Evolutionary conservation across 2,329 filamentous ascomycete species (phyloP).

Genomic region (Fusarium sp.): DNA sequence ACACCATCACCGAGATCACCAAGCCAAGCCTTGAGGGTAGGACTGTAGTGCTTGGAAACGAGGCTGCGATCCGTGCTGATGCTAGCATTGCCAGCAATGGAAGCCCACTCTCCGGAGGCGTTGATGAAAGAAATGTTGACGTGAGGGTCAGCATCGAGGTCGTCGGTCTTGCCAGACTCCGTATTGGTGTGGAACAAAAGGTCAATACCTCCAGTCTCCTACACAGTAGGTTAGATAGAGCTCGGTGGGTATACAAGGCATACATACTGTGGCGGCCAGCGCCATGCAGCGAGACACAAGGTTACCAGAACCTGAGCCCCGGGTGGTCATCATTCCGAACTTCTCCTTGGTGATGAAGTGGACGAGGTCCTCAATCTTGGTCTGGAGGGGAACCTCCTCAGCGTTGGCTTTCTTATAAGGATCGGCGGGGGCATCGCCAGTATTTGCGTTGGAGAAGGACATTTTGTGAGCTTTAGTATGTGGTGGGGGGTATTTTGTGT

Average conservation of each 20-base stretch:
- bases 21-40: conserved; percentile 83
- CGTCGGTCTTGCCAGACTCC: conserved; percentile 87
- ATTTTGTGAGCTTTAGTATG: conserved; percentile 46
- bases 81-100: conserved; percentile 78
- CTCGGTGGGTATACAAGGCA: not conserved
- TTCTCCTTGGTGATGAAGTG: conserved; percentile 79
- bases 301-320: conserved; percentile 71
- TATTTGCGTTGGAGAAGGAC: conserved; percentile 66
- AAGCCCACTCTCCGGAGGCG: conserved; percentile 84
- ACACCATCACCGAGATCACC: conserved; percentile 86
- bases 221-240: conserved; percentile 7
- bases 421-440: conserved; percentile 74
- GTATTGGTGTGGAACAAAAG: conserved; percentile 94
- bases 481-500: conserved; percentile 1
- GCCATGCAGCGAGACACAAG: conserved; percentile 90
- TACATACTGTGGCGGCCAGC: conserved; percentile 77
- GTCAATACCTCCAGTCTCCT: conserved; percentile 84
- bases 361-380: conserved; percentile 81
- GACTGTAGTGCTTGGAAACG: conserved; percentile 81
- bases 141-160: conserved; percentile 77
- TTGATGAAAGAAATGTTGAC: conserved; percentile 88
- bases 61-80: conserved; percentile 76
- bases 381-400: conserved; percentile 71
- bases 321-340: conserved; percentile 91
- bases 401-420: conserved; percentile 84